phyloP scores from a whole-genome alignment of 2,329 filamentous ascomycete genomes.

The Fusarium concolor region DNA sequence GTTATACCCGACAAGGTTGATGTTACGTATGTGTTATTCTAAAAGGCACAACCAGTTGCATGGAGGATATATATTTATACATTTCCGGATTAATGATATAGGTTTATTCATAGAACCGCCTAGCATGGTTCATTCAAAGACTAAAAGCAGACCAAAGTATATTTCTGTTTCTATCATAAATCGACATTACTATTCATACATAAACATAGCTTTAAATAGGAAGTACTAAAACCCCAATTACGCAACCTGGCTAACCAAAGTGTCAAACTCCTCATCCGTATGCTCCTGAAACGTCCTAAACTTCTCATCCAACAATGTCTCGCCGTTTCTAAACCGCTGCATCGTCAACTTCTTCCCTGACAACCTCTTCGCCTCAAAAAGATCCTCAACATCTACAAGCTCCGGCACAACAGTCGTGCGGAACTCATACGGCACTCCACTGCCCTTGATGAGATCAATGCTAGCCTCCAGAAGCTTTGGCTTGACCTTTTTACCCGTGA shows the following conservation, averaged over 20 bases:
- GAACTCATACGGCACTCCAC: constrained; percentile 36
- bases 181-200: neutral
- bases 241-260: constrained; percentile 31
- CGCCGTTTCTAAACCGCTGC: constrained; percentile 37
- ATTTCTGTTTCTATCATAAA: neutral
- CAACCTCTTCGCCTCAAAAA: constrained; percentile 41
- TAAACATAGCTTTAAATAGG: fast-evolving
- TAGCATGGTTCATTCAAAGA: too few species aligned
- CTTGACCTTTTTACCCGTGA: constrained; percentile 34
- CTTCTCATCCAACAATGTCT: constrained; percentile 5
- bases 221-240: neutral
- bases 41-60: too few species aligned
- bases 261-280: constrained; percentile 36
- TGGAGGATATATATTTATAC: too few species aligned
- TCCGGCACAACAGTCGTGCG: constrained; percentile 40
- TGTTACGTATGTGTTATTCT: too few species aligned
- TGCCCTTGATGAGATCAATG: constrained; percentile 37
- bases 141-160: too few species aligned
- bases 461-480: constrained; percentile 30
- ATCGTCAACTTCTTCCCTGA: constrained; percentile 40
- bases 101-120: too few species aligned
- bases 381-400: constrained; percentile 38
- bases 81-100: too few species aligned
- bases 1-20: too few species aligned
- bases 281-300: constrained; percentile 30